Evolutionary conservation across 2,329 filamentous ascomycete species (phyloP).

Genomic region (Cryphonectria radicalis): DNA sequence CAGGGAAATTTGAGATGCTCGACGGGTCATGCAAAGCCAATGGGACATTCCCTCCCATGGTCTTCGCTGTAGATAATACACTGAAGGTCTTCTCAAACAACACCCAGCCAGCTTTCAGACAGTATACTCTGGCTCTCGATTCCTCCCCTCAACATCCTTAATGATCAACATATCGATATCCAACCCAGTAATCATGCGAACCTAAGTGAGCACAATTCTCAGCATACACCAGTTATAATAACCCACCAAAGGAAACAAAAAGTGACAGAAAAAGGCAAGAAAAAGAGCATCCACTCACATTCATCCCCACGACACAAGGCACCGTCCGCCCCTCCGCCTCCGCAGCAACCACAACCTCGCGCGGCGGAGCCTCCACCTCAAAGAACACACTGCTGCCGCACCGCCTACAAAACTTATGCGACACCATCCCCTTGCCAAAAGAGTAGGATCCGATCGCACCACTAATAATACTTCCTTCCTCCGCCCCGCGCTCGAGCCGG

Average conservation of each 20-base stretch:
- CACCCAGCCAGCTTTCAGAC: too few species aligned
- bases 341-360: neutral
- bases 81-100: neutral
- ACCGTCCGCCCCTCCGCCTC: neutral
- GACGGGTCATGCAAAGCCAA: neutral
- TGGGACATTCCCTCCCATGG: neutral
- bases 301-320: conserved; percentile 17
- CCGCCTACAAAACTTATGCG: conserved; percentile 21
- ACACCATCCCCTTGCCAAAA: conserved; percentile 14
- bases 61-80: too few species aligned
- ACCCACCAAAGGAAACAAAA: neutral
- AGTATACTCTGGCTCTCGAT: conserved; percentile 1
- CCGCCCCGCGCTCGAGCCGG: neutral
- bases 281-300: neutral
- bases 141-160: conserved; percentile 4
- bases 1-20: too few species aligned
- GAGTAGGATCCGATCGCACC: conserved; percentile 10
- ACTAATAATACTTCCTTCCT: neutral
- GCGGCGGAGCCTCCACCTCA: conserved; percentile 3
- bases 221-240: neutral
- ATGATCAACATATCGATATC: conserved; percentile 11
- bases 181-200: conserved; percentile 18
- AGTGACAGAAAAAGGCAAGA: neutral
- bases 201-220: neutral
- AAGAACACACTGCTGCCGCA: conserved; percentile 25